Evolutionary conservation across 1,139 yeast species (phyloP).

Genomic region (Geotrichum fermentans): DNA sequence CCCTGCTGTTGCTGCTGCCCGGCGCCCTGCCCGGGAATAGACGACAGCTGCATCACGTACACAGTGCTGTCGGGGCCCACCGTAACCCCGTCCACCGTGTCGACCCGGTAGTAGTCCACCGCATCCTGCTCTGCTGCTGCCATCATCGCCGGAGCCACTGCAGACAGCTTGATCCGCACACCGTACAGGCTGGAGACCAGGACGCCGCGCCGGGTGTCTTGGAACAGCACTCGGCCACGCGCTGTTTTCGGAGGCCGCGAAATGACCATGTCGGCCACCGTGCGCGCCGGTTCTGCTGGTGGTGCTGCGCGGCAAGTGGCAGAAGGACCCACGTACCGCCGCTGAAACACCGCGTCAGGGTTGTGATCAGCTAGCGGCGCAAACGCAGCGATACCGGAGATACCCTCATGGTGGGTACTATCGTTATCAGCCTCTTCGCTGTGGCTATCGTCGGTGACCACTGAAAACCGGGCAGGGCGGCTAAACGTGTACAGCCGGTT

Average conservation of each 20-base stretch:
- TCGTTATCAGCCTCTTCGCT: background rate
- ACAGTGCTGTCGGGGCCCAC: background rate
- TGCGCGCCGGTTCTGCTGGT: background rate
- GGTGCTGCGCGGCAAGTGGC: background rate
- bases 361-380: background rate
- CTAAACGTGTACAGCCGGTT: background rate
- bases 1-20: background rate
- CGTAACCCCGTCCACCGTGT: background rate
- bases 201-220: background rate
- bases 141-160: background rate
- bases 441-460: background rate
- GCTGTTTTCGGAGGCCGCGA: background rate
- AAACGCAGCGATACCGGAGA: background rate
- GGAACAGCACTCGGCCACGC: background rate
- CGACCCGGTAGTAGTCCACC: background rate
- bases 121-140: too few relatives aligned
- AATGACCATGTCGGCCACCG: background rate
- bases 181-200: background rate
- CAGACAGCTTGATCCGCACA: background rate
- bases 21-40: background rate
- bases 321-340: background rate
- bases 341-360: background rate
- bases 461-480: background rate
- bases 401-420: background rate
- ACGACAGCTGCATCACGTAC: background rate